Evolutionary conservation across 331 rosid genomes (phyloP).

Genomic region (Malus hybrid): DNA sequence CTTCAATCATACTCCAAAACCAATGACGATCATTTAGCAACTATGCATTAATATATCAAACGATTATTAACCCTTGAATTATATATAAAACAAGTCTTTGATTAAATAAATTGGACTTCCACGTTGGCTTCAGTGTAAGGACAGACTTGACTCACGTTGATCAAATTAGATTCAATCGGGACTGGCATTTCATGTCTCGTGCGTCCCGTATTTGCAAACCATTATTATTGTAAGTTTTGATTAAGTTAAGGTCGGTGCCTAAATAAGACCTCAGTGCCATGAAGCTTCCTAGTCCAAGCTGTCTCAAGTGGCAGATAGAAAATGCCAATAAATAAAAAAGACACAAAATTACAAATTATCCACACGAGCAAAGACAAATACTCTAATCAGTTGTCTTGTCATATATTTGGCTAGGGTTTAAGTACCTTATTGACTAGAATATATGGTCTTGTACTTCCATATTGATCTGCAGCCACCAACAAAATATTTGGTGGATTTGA

Average conservation of each 20-base stretch:
- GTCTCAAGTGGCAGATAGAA: background rate
- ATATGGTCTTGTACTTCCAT: background rate
- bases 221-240: background rate
- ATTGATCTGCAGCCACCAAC: background rate
- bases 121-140: constrained; percentile 47
- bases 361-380: constrained; percentile 6
- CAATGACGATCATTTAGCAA: constrained; percentile 3
- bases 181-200: constrained; percentile 4
- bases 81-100: background rate
- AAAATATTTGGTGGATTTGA: background rate
- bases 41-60: background rate
- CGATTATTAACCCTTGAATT: background rate
- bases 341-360: background rate
- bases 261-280: constrained; percentile 4
- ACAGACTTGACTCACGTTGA: constrained; percentile 50
- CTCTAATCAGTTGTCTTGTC: background rate
- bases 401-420: background rate
- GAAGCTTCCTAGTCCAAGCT: constrained; percentile 12
- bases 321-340: background rate
- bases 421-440: background rate
- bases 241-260: constrained; percentile 16
- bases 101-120: constrained; percentile 22
- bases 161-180: background rate
- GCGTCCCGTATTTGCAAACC: constrained; percentile 3
- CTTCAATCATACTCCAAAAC: constrained; percentile 11